These are phyloP conservation scores for Madurella mycetomatis DNA, from an alignment of 2,329 filamentous ascomycete genomes.

Conservation along the genomic window DNA sequence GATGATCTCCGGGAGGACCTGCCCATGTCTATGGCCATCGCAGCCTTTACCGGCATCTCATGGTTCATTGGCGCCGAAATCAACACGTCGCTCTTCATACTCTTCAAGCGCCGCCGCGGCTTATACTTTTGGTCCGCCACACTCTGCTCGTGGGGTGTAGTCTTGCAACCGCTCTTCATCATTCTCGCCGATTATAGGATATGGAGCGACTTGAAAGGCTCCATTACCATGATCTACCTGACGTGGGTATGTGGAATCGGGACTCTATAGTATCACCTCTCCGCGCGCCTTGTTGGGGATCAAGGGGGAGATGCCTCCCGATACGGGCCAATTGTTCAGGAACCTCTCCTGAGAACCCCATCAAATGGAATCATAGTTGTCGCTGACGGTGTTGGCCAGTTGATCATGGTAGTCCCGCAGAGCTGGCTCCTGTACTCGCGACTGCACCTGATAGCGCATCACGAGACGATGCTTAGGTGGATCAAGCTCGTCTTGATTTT, in stretches of 20 bases:
- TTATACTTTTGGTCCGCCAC: slow-evolving; percentile 33
- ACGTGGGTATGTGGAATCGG: slow-evolving; percentile 17
- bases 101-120: slow-evolving; percentile 31
- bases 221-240: slow-evolving; percentile 29
- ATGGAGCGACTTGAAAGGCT: slow-evolving; percentile 20
- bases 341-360: too few species aligned
- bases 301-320: too few species aligned
- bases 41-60: slow-evolving; percentile 35
- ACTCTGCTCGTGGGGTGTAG: slow-evolving; percentile 29
- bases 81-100: slow-evolving; percentile 29
- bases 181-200: slow-evolving; percentile 31
- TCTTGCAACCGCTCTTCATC: slow-evolving; percentile 31
- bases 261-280: too few species aligned
- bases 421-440: slow-evolving; percentile 32
- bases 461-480: slow-evolving; percentile 24
- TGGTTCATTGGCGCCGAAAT: slow-evolving; percentile 33
- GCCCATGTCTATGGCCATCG: slow-evolving; percentile 32
- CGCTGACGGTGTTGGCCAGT: not conserved
- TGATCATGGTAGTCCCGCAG: slow-evolving; percentile 32
- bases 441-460: slow-evolving; percentile 29
- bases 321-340: too few species aligned
- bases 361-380: too few species aligned
- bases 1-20: slow-evolving; percentile 11
- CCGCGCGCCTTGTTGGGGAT: too few species aligned
- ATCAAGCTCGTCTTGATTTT: slow-evolving; percentile 23